Conservation (phyloP, 345 rosid species). For the Brassica rapa region DNA sequence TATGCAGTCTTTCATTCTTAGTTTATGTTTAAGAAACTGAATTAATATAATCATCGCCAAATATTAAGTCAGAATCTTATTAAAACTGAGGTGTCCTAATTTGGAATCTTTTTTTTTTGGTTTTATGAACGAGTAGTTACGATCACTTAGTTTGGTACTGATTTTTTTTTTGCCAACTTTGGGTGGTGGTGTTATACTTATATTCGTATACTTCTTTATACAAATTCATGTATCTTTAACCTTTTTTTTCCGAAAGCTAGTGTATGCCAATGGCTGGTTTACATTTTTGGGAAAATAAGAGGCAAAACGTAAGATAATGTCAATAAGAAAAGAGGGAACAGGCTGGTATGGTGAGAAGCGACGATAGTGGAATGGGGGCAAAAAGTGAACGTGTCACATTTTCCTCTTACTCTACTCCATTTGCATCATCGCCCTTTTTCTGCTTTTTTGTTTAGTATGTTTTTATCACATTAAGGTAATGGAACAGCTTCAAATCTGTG, state of each 20-base stretch:
- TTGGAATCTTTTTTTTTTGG: neutral
- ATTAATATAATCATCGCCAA: neutral
- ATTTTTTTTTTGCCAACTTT: neutral
- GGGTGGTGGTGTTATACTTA: slow-evolving; percentile 2
- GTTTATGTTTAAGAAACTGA: neutral
- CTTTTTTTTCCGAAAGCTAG: slow-evolving; percentile 2
- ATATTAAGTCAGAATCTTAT: neutral
- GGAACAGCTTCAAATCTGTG: slow-evolving; percentile 2
- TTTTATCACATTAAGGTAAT: slow-evolving; percentile 7
- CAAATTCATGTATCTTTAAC: neutral
- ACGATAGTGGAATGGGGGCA: slow-evolving; percentile 27
- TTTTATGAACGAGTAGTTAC: neutral
- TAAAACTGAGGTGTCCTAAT: neutral
- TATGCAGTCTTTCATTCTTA: slow-evolving; percentile 7
- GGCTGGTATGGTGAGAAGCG: slow-evolving; percentile 36
- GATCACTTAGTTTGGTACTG: slow-evolving; percentile 17
- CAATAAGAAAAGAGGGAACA: neutral
- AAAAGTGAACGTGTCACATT: slow-evolving; percentile 31
- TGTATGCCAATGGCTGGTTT: neutral
- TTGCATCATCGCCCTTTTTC: slow-evolving; percentile 2
- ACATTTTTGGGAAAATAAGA: neutral
- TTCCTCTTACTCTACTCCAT: neutral
- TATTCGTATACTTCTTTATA: neutral
- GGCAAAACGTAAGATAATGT: neutral
- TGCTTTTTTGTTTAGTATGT: neutral